A percentile compares a stretch with the other conserved stretches of the same genome.
phyloP scores from a whole-genome alignment of 2,329 filamentous ascomycete species.

The Sporothrix brasiliensis region DNA sequence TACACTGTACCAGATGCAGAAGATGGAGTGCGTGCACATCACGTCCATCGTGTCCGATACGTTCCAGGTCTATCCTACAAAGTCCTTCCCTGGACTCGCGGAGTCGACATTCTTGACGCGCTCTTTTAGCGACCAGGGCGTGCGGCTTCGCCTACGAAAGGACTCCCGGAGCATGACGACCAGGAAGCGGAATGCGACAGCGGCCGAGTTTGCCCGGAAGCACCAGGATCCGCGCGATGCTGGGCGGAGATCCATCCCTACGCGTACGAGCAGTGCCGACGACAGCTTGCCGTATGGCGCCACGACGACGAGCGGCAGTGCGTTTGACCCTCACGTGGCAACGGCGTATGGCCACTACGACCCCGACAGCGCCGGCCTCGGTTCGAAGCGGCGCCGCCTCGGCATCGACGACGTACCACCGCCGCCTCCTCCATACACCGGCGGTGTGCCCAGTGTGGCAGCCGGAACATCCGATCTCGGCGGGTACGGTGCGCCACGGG shows the following conservation, averaged over 20 bases:
- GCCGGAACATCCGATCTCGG: slow-evolving; percentile 24
- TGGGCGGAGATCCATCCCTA: slow-evolving; percentile 16
- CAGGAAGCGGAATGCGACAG: slow-evolving; percentile 49
- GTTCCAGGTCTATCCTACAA: slow-evolving; percentile 67
- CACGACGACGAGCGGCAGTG: slow-evolving; percentile 25
- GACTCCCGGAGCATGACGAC: slow-evolving; percentile 67
- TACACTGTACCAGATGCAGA: slow-evolving; percentile 71
- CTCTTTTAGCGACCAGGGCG: slow-evolving; percentile 83
- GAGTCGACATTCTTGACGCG: slow-evolving; percentile 75
- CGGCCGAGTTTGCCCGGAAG: slow-evolving; percentile 38
- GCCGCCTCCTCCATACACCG: not conserved
- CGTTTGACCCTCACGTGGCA: slow-evolving; percentile 26
- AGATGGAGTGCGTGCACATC: slow-evolving; percentile 44
- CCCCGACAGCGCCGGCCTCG: slow-evolving; percentile 5
- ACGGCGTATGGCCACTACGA: slow-evolving; percentile 31
- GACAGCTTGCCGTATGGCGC: slow-evolving; percentile 27
- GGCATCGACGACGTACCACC: slow-evolving; percentile 25
- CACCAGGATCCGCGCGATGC: slow-evolving; percentile 31
- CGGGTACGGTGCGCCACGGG: slow-evolving; percentile 26
- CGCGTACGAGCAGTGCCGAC: slow-evolving; percentile 22
- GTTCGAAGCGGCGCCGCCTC: slow-evolving; percentile 33
- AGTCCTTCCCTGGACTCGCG: slow-evolving; percentile 64
- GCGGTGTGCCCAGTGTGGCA: not conserved
- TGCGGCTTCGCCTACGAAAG: slow-evolving; percentile 79
- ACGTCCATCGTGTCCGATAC: slow-evolving; percentile 59